These are phyloP conservation scores for Blastobotrys apis DNA, from an alignment of 1,139 yeast genomes.

Conservation along the genomic window DNA sequence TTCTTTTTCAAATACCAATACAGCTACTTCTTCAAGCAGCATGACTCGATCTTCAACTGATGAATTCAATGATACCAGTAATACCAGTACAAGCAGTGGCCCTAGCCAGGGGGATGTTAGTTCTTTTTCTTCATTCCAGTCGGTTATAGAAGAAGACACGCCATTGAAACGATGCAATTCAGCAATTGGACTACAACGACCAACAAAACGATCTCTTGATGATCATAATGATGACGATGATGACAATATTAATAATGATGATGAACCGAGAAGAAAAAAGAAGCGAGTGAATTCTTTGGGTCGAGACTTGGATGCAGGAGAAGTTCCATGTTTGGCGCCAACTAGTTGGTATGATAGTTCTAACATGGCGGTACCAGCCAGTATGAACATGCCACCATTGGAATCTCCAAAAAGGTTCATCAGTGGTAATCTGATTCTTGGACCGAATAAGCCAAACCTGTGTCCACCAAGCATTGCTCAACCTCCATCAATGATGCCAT, in stretches of 20 bases:
- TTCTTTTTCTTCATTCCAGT: too few species aligned
- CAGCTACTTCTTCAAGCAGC: background rate
- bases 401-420: conserved; percentile 16
- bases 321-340: conserved; percentile 7
- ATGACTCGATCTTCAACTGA: background rate
- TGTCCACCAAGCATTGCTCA: conserved; percentile 14
- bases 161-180: conserved; percentile 35
- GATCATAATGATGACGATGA: background rate
- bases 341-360: background rate
- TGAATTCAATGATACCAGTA: background rate
- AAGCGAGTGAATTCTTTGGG: conserved; percentile 11
- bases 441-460: conserved; percentile 19
- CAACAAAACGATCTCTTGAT: background rate
- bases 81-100: background rate
- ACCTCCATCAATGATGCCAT: conserved; percentile 15
- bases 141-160: conserved; percentile 13
- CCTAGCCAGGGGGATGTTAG: background rate
- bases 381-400: conserved; percentile 1
- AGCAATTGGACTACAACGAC: conserved; percentile 36
- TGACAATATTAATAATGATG: background rate
- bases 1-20: background rate
- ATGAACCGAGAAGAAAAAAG: background rate
- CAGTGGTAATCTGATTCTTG: conserved; percentile 17
- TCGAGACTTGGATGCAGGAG: conserved; percentile 8
- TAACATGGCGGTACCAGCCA: background rate